A percentile compares a stretch with the other conserved stretches of the same genome.
Conservation (phyloP, 495 filamentous ascomycete species). For the Penicilliopsis zonata region DNA sequence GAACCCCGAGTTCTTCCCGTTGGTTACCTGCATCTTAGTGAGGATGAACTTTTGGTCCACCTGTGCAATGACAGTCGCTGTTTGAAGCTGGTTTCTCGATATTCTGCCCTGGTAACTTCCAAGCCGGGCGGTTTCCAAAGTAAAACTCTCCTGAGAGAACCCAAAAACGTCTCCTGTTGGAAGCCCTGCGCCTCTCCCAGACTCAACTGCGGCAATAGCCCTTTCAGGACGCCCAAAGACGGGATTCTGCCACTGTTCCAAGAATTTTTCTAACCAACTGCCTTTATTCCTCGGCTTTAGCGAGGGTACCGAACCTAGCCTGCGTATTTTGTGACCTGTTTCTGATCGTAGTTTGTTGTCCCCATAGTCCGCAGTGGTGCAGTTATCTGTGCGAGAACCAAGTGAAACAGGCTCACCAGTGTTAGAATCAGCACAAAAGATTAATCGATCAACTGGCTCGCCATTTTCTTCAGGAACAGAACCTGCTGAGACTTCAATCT, state of each 20-base stretch:
- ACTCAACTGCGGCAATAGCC: constrained; percentile 28
- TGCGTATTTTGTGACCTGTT: too few relatives aligned
- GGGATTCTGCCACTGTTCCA: constrained; percentile 49
- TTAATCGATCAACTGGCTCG: too few relatives aligned
- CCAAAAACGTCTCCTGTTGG: background rate
- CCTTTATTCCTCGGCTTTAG: too few relatives aligned
- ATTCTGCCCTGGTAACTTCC: constrained; percentile 41
- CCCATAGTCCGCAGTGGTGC: too few relatives aligned
- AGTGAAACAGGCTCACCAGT: too few relatives aligned
- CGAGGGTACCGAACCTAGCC: too few relatives aligned
- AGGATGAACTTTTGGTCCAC: constrained; percentile 89
- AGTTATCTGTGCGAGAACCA: too few relatives aligned
- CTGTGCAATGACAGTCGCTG: constrained; percentile 61
- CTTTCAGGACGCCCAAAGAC: constrained; percentile 42
- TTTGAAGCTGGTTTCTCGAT: constrained; percentile 49
- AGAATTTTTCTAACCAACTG: constrained; percentile 24
- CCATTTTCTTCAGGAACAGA: too few relatives aligned
- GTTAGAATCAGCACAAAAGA: too few relatives aligned
- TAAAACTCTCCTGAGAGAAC: constrained; percentile 4
- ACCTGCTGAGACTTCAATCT: too few relatives aligned
- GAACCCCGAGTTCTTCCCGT: constrained; percentile 1
- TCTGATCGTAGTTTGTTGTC: too few relatives aligned
- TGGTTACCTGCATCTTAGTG: constrained; percentile 32
- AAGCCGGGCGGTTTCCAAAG: constrained; percentile 5
- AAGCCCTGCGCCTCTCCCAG: background rate